Evolutionary conservation across 805 yeast genomes (phyloP), one percentile per base, ranked within the genome.

Genomic region (Danielia reshetovae): DNA sequence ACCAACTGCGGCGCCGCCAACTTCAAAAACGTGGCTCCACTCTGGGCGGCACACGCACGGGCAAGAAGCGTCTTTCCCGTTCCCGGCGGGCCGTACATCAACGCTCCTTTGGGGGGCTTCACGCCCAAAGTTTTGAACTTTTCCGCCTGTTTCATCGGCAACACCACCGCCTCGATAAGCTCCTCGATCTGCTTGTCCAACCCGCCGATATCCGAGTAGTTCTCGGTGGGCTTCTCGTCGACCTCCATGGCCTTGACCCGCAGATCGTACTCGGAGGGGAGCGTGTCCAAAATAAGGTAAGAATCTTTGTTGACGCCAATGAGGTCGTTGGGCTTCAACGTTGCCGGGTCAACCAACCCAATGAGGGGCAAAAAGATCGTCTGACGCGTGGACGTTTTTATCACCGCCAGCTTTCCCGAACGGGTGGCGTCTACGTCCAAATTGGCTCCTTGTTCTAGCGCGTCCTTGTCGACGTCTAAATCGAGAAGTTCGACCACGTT

Each of bases 241-340:
- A 93, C 98, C 62, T 93, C 98, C 99, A 93, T 86, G 9, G 97
- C 97, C 66, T 93, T 93, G 34, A 93, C 99, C 52, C 98, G 77
- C 36, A 95, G 84, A 61, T 93, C 99, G 57, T 93, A 93, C 63
- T 93, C 98, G 2, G 96, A 88, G 8, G 98, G 98, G 46, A 93
- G 71, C 6, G 95, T 88, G 63, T 93, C 98, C 50, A 93, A 72
- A 35, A 93, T 84, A 48, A 93, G 73, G 57, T 89, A 93, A 6
- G 96, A 85, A 59, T 93, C 99, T 65, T 93, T 93, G 62, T 93
- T 93, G 36, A 93, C 98, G 52, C 99, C 98, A 40, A 93, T 94
- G 50, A 93, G 71, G 57, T 93, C 98, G 49, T 94, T 94, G n/a
- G 99, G 99, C 61, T 85, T 90, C 49, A 93, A 73, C n/a, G 73